A percentile compares a stretch with the other conserved stretches of the same genome.
phyloP scores from a whole-genome alignment of 805 yeast genomes.

The Kazachstania martiniae region DNA sequence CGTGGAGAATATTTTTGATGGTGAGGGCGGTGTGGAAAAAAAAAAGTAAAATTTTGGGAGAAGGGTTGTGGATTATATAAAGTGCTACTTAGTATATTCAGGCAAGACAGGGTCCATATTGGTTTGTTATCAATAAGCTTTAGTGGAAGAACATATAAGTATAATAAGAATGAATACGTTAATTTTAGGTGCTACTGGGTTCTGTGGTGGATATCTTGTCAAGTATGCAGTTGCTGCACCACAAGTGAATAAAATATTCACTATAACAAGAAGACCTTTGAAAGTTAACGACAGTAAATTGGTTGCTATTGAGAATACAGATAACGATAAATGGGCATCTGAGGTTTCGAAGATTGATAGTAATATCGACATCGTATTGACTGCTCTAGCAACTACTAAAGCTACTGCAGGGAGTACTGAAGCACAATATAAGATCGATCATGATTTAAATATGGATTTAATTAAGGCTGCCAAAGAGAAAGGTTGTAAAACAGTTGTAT shows the following conservation, averaged over 20 bases:
- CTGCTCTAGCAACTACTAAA: constrained; percentile 68
- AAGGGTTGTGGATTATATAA: too few relatives aligned
- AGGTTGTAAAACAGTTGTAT: constrained; percentile 57
- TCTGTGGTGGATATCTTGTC: constrained; percentile 54
- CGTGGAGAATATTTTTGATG: too few relatives aligned
- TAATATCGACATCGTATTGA: constrained; percentile 37
- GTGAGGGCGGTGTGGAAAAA: too few relatives aligned
- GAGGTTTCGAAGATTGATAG: constrained; percentile 22
- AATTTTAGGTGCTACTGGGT: constrained; percentile 67
- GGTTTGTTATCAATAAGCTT: too few relatives aligned
- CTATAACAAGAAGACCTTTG: constrained; percentile 44
- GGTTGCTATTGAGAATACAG: constrained; percentile 33
- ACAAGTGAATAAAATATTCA: constrained; percentile 31
- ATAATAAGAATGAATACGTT: constrained; percentile 26
- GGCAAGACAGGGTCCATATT: too few relatives aligned
- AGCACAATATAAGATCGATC: constrained; percentile 60
- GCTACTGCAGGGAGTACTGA: constrained; percentile 64
- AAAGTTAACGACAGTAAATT: constrained; percentile 25
- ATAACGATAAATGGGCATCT: constrained; percentile 41
- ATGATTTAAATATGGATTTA: constrained; percentile 54
- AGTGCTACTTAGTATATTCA: too few relatives aligned
- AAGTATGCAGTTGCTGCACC: constrained; percentile 32
- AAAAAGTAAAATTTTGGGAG: too few relatives aligned
- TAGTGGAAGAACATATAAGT: too few relatives aligned
- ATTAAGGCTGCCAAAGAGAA: constrained; percentile 65